phyloP scores from a whole-genome alignment of 805 yeast species.

The Wickerhamiella alocasiicola region DNA sequence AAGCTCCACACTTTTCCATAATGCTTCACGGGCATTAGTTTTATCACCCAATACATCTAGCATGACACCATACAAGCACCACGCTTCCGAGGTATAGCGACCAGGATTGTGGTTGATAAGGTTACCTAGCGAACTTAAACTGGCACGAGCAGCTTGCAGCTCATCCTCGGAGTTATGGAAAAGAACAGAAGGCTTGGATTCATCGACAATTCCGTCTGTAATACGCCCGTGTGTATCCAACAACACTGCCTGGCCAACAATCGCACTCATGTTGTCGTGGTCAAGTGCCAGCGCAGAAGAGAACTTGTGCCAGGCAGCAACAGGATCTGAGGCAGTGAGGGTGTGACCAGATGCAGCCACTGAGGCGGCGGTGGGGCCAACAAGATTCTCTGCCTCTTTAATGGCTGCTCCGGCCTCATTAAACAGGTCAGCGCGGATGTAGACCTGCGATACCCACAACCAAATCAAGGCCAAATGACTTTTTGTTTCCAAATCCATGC shows the following conservation, averaged over 20 bases:
- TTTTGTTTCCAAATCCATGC: not conserved
- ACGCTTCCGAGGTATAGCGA: slow-evolving; percentile 42
- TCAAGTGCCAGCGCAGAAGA: slow-evolving; percentile 16
- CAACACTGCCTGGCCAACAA: slow-evolving; percentile 16
- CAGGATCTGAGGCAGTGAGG: slow-evolving; percentile 11
- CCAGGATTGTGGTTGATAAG: slow-evolving; percentile 29
- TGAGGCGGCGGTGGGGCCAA: slow-evolving; percentile 36
- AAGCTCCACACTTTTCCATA: slow-evolving; percentile 55
- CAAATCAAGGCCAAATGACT: slow-evolving; percentile 34
- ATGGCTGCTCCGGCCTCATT: slow-evolving; percentile 61
- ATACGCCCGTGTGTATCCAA: slow-evolving; percentile 5
- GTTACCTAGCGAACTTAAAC: slow-evolving; percentile 14
- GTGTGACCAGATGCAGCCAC: slow-evolving; percentile 10
- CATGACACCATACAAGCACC: slow-evolving; percentile 54
- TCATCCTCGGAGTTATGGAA: slow-evolving; percentile 7
- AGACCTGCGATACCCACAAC: slow-evolving; percentile 61
- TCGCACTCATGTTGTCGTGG: slow-evolving; percentile 16
- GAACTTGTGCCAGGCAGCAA: slow-evolving; percentile 14
- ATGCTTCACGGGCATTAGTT: slow-evolving; percentile 34
- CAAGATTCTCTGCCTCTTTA: slow-evolving; percentile 50
- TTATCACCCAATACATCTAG: slow-evolving; percentile 49
- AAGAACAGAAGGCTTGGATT: slow-evolving; percentile 1
- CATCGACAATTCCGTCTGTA: not conserved
- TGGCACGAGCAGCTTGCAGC: slow-evolving; percentile 10
- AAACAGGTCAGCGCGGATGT: slow-evolving; percentile 40